Evolutionary conservation across 2,329 filamentous ascomycete genomes (phyloP).

Genomic region (Delphinella strobiligena): DNA sequence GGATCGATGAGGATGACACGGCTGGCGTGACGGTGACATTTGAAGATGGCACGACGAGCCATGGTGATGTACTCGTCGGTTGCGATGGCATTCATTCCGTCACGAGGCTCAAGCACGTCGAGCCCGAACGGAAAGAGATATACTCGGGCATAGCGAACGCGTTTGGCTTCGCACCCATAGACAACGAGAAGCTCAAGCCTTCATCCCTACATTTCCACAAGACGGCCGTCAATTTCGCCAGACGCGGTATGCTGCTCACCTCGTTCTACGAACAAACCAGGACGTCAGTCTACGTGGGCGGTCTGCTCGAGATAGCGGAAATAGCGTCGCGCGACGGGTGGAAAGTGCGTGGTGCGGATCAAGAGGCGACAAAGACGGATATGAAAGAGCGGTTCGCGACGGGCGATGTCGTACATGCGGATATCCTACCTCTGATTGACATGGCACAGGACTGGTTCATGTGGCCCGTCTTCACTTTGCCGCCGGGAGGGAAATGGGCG

Average conservation of each 20-base stretch:
- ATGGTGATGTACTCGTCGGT: constrained; percentile 24
- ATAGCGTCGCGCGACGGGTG: constrained; percentile 32
- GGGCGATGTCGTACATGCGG: constrained; percentile 25
- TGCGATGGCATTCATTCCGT: constrained; percentile 28
- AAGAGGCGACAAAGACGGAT: constrained; percentile 28
- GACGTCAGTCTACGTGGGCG: constrained; percentile 31
- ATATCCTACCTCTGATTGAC: constrained; percentile 26
- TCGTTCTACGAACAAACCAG: constrained; percentile 25
- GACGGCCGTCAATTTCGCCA: constrained; percentile 33
- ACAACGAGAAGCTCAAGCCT: constrained; percentile 9
- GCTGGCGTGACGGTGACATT: constrained; percentile 22
- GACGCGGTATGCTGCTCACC: constrained; percentile 32
- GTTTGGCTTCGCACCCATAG: constrained; percentile 31
- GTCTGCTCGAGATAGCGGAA: constrained; percentile 31
- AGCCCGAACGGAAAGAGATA: constrained; percentile 28
- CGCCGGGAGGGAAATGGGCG: constrained; percentile 31
- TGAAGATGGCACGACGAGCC: constrained; percentile 21
- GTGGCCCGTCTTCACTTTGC: constrained; percentile 35
- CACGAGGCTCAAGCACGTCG: constrained; percentile 31
- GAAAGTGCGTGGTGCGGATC: constrained; percentile 32
- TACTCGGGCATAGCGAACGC: constrained; percentile 36
- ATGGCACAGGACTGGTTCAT: constrained; percentile 31
- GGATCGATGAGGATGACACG: constrained; percentile 26
- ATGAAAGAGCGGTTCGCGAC: constrained; percentile 29
- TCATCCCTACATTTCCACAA: constrained; percentile 25